Evolutionary conservation across 805 yeast species (phyloP).

Genomic region (Ogataea pini): DNA sequence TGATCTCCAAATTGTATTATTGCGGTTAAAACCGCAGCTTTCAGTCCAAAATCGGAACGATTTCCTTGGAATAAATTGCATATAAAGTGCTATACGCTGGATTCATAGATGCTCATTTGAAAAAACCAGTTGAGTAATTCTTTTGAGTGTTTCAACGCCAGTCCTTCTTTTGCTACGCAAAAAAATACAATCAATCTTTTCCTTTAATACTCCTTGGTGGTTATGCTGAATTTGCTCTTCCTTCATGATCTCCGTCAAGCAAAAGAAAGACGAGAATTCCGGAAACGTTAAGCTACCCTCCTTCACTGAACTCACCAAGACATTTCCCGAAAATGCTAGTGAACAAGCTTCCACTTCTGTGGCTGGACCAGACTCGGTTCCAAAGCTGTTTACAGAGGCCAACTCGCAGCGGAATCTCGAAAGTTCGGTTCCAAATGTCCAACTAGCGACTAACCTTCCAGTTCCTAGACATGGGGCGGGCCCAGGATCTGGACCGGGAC

Average conservation of each 20-base stretch:
- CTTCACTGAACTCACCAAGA: slow-evolving; percentile 25
- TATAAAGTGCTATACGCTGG: no score
- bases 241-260: slow-evolving; percentile 17
- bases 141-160: background rate
- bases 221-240: background rate
- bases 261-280: slow-evolving; percentile 12
- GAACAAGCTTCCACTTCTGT: background rate
- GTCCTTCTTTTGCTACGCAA: background rate
- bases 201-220: background rate
- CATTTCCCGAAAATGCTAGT: slow-evolving; percentile 16
- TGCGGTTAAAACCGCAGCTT: slow-evolving; percentile 1
- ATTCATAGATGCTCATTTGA: no score
- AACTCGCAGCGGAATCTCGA: background rate
- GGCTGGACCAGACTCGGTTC: background rate
- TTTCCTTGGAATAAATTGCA: no score
- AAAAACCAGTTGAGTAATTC: background rate
- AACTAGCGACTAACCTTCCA: background rate
- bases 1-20: slow-evolving; percentile 2
- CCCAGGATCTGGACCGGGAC: no score
- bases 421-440: background rate
- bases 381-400: background rate
- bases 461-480: background rate
- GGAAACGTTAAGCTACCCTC: slow-evolving; percentile 24
- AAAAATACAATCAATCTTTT: no score
- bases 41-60: background rate